A percentile compares a stretch with the other conserved stretches of the same genome.
Conservation (phyloP, 2,329 filamentous ascomycete species). For the Botrytis pseudocinerea region DNA sequence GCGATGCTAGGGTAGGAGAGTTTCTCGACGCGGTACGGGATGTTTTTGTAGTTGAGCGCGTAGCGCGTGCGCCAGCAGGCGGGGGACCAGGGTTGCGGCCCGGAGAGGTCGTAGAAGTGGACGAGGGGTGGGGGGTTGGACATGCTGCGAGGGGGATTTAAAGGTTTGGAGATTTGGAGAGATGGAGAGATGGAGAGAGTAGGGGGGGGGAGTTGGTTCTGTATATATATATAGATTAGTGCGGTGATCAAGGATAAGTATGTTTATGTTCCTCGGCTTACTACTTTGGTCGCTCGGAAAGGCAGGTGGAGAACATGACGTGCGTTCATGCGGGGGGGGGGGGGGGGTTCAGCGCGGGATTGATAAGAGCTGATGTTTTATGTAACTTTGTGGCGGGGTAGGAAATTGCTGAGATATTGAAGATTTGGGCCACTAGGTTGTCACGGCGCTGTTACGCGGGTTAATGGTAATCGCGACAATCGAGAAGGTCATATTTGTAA, state of each 20-base stretch:
- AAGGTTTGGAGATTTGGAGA: not conserved
- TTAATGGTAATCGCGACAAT: not conserved
- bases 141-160: conserved; percentile 8
- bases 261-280: conserved; percentile 4
- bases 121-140: conserved; percentile 26
- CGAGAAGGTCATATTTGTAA: not conserved
- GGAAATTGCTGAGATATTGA: not conserved
- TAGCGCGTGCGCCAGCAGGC: conserved; percentile 29
- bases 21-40: conserved; percentile 27
- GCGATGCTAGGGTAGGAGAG: conserved; percentile 31
- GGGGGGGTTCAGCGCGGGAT: not conserved
- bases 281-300: not conserved
- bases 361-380: not conserved
- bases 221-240: conserved; percentile 7
- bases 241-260: not conserved
- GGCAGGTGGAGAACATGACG: conserved; percentile 1
- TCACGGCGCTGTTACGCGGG: not conserved
- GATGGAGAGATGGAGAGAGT: not conserved
- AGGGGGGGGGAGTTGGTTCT: not conserved
- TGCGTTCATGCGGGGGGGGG: not conserved
- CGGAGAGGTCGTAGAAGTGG: conserved; percentile 33
- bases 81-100: conserved; percentile 31
- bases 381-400: conserved; percentile 3
- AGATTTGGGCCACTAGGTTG: not conserved
- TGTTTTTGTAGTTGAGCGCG: conserved; percentile 31